Conservation (phyloP, 2,329 filamentous ascomycete species). For the Penicillium sp. region DNA sequence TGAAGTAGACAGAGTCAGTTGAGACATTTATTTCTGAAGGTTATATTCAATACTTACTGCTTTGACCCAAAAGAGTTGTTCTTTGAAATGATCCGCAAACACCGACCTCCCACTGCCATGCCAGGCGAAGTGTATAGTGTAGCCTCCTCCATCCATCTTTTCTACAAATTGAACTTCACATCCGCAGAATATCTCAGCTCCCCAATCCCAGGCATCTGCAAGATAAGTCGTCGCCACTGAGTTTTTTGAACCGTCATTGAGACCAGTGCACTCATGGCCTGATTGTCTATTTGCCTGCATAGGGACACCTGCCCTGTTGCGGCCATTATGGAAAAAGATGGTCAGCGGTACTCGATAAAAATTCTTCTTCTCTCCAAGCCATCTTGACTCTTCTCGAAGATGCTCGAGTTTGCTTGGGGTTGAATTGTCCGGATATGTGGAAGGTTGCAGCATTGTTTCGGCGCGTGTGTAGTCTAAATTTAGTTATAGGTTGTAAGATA, state of each 20-base stretch:
- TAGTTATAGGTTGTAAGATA: background rate
- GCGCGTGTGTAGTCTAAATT: conserved; percentile 15
- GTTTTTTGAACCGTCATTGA: conserved; percentile 66
- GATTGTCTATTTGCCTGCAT: conserved; percentile 61
- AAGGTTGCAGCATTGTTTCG: conserved; percentile 18
- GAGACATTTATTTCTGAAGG: background rate
- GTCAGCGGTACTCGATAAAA: conserved; percentile 61
- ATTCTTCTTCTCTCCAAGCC: conserved; percentile 47
- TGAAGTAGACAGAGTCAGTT: background rate
- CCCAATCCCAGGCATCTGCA: conserved; percentile 69
- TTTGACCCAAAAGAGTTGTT: conserved; percentile 65
- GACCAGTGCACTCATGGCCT: conserved; percentile 62
- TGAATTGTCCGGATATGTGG: conserved; percentile 9
- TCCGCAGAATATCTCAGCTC: conserved; percentile 68
- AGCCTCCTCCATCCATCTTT: conserved; percentile 56
- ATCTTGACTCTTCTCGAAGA: conserved; percentile 3
- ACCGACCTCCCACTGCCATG: conserved; percentile 56
- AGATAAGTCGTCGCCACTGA: conserved; percentile 60
- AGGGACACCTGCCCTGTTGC: conserved; percentile 62
- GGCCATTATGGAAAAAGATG: conserved; percentile 60
- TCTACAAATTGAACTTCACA: conserved; percentile 64
- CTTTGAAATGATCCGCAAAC: conserved; percentile 49
- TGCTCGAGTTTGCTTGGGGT: conserved; percentile 7
- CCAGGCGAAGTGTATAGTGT: conserved; percentile 64
- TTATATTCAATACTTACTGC: conserved; percentile 33